Evolutionary conservation across 106 monocot genomes (phyloP).

Genomic region (Posidonia australis): DNA sequence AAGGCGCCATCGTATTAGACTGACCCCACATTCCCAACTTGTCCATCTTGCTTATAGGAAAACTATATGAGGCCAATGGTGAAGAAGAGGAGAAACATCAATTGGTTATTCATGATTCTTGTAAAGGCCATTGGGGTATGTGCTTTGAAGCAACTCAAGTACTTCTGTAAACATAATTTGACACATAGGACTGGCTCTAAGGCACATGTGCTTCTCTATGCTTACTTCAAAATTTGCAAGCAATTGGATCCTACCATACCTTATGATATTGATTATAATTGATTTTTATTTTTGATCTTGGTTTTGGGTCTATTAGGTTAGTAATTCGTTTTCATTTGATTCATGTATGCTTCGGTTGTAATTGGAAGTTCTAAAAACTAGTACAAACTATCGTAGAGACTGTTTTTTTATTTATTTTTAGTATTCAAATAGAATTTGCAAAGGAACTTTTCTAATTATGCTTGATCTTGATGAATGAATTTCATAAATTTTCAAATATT

Average conservation of each 20-base stretch:
- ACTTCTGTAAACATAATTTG: slow-evolving; percentile 26
- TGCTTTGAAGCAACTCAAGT: slow-evolving; percentile 29
- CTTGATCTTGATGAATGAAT: too few relatives aligned
- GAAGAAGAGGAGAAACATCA: slow-evolving; percentile 13
- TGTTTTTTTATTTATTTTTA: too few relatives aligned
- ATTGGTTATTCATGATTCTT: slow-evolving; percentile 48
- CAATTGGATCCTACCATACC: slow-evolving; percentile 22
- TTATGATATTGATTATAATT: background rate
- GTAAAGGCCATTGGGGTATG: slow-evolving; percentile 24
- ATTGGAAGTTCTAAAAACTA: too few relatives aligned
- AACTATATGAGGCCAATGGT: slow-evolving; percentile 23
- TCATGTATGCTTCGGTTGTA: too few relatives aligned
- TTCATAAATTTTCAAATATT: too few relatives aligned
- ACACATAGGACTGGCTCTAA: slow-evolving; percentile 32
- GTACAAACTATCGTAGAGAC: too few relatives aligned
- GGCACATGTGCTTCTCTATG: slow-evolving; percentile 16
- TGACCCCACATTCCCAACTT: slow-evolving; percentile 9
- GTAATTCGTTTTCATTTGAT: background rate
- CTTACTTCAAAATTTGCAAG: slow-evolving; percentile 20
- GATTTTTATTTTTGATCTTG: background rate
- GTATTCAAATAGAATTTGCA: too few relatives aligned
- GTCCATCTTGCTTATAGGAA: slow-evolving; percentile 7
- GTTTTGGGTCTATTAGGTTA: background rate
- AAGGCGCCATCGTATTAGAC: slow-evolving; percentile 21
- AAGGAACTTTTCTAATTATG: too few relatives aligned